Evolutionary conservation across 1,139 yeast species (phyloP), one percentile per base, ranked within the genome.

Genomic region (Lodderomyces oxycetoniae): DNA sequence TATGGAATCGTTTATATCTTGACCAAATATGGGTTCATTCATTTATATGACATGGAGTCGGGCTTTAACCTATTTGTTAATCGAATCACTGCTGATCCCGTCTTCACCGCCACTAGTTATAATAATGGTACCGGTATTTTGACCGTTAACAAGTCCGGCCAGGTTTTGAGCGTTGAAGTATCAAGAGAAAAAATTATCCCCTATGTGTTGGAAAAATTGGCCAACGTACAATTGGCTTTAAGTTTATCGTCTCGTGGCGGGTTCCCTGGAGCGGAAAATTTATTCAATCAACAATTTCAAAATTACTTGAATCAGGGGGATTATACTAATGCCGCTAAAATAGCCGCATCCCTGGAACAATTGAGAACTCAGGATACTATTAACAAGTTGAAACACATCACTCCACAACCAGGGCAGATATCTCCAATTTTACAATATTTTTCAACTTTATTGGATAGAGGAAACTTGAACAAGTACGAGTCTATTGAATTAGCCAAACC

Each of bases 21-120:
- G 55, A 93, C 98, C 44, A 93, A 93, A 63, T 86, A 86, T 54
- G 98, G 98, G 24, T 91, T 91, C 64, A 89, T 93, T 50, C 98
- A 93, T 61, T 70, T 93, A 50, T 91, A 89, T 58, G 99, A 93
- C 57, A 71, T 87, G 57, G 98, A 89, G 63, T 74, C 91, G 31
- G 97, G 96, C 43, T 74, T 86, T 32, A 87, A 89, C 61, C 77
- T 93, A 59, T 93, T 89, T 62, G 94, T 93, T 58, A 93, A 93
- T 71, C 77, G 98, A 63, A 91, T 93, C 52, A 87, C 97, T 20
- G 91, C 95, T 11, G 96, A 91, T 50, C 91, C 96, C 13, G 93
- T 93, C 29, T 93, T 93, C 66, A 86, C 95, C 29, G 95, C 96
- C 13, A 66, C 95, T 28, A 59, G 78, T 39, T 87, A 77, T 60